Evolutionary conservation across 129 eudicot species (phyloP).

Genomic region (Flaveria trinervia): DNA sequence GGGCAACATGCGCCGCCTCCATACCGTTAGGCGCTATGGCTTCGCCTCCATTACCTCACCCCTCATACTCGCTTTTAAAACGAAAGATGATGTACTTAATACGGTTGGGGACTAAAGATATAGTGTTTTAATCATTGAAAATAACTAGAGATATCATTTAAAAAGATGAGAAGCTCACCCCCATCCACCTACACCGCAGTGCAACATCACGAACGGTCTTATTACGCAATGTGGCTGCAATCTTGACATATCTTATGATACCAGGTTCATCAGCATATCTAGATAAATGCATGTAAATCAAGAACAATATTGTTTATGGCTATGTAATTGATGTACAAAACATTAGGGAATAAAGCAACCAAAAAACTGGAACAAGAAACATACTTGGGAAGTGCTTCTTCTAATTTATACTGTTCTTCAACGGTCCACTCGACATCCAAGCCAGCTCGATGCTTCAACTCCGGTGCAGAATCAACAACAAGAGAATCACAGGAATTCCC

Average conservation of each 20-base stretch:
- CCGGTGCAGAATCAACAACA: constrained; percentile 62
- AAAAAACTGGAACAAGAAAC: constrained; percentile 21
- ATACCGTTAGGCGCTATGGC: too few relatives aligned
- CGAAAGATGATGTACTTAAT: not conserved
- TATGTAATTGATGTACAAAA: not conserved
- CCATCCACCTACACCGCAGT: constrained; percentile 85
- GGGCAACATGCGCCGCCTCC: too few relatives aligned
- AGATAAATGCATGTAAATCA: constrained; percentile 25
- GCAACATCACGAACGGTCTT: constrained; percentile 99
- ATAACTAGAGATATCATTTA: not conserved
- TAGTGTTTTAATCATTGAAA: not conserved
- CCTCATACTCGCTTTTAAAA: not conserved
- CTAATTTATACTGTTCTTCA: constrained; percentile 79
- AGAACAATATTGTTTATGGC: not conserved
- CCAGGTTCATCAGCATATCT: constrained; percentile 79
- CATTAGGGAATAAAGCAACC: not conserved
- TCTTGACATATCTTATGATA: constrained; percentile 79
- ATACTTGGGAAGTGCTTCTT: constrained; percentile 85
- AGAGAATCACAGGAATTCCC: constrained; percentile 50
- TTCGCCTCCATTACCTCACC: too few relatives aligned
- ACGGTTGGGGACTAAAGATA: not conserved
- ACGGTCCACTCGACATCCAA: constrained; percentile 77
- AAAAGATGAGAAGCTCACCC: constrained; percentile 60
- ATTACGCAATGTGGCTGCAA: constrained; percentile 75
- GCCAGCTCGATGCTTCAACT: constrained; percentile 62